A percentile compares a stretch with the other conserved stretches of the same genome.
phyloP scores from a whole-genome alignment of 345 rosid species.

The Chamaenerion angustifolium region DNA sequence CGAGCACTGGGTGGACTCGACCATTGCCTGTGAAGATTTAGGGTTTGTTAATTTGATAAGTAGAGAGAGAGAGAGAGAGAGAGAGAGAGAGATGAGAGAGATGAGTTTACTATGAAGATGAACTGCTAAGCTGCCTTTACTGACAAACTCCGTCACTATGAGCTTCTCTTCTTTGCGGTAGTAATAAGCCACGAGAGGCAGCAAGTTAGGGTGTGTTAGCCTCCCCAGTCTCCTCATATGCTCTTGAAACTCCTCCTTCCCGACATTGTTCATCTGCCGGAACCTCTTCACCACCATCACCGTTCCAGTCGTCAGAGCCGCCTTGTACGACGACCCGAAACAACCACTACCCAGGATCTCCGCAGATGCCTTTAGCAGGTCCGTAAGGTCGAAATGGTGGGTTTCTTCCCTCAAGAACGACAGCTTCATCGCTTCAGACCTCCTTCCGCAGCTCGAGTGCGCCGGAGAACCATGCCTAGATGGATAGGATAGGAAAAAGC shows the following conservation, averaged over 20 bases:
- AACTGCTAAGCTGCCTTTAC: constrained; percentile 63
- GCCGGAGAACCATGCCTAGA: constrained; percentile 12
- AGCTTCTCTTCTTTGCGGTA: constrained; percentile 86
- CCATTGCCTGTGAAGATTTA: constrained; percentile 51
- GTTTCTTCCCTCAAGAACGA: constrained; percentile 57
- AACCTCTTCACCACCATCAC: constrained; percentile 81
- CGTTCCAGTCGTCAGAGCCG: constrained; percentile 27
- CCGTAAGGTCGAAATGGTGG: constrained; percentile 61
- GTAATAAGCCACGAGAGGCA: constrained; percentile 72
- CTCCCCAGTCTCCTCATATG: constrained; percentile 79
- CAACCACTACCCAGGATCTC: constrained; percentile 82
- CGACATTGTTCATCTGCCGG: constrained; percentile 71
- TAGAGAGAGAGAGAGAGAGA: no score
- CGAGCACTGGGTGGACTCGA: constrained; percentile 35
- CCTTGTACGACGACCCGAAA: constrained; percentile 75
- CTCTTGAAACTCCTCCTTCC: constrained; percentile 65
- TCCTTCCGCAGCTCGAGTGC: constrained; percentile 9
- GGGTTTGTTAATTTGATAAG: no score
- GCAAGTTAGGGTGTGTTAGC: constrained; percentile 54
- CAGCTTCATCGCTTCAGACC: constrained; percentile 25
- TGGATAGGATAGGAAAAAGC: no score
- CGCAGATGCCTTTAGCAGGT: constrained; percentile 70
- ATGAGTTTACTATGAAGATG: constrained; percentile 58
- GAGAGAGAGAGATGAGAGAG: no score
- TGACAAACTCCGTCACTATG: constrained; percentile 38